Percentiles rank a stretch among this genome's conserved stretches.
These are phyloP conservation scores for Glycyrrhiza uralensis DNA, from an alignment of 306 rosid species.

Conservation along the genomic window DNA sequence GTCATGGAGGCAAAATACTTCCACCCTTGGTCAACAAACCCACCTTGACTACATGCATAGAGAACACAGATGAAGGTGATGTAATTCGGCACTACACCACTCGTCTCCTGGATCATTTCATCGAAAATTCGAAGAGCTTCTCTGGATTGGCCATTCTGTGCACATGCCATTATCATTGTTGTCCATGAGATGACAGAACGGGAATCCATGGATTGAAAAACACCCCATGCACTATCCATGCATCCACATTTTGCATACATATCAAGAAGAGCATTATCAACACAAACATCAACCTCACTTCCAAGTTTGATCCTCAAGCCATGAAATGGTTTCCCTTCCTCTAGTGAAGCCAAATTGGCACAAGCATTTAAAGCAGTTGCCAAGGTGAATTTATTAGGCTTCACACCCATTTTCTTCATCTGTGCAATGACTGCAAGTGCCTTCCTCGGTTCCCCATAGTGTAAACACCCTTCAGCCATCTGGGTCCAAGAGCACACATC, in stretches of 20 bases:
- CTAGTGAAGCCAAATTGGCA: conserved; percentile 57
- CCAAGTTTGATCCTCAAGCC: conserved; percentile 68
- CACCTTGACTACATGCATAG: conserved; percentile 80
- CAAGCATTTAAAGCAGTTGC: conserved; percentile 71
- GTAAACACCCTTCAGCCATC: conserved; percentile 69
- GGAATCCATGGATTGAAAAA: conserved; percentile 49
- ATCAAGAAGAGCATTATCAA: conserved; percentile 76
- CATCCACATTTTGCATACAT: conserved; percentile 88
- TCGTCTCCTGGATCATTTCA: conserved; percentile 50
- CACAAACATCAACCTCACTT: conserved; percentile 57
- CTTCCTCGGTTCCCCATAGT: conserved; percentile 53
- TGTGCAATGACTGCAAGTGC: conserved; percentile 46
- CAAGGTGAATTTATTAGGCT: conserved; percentile 66
- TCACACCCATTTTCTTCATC: conserved; percentile 47
- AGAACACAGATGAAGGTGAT: conserved; percentile 72
- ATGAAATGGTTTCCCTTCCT: conserved; percentile 73
- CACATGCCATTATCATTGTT: conserved; percentile 76
- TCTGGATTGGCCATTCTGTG: conserved; percentile 57
- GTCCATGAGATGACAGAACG: conserved; percentile 73
- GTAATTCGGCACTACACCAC: conserved; percentile 49
- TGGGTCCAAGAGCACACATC: conserved; percentile 79
- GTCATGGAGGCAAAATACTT: conserved; percentile 56
- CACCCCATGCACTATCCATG: conserved; percentile 44
- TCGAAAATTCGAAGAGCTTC: conserved; percentile 66
- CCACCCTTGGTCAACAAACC: conserved; percentile 62